Base-by-base conservation (phyloP, 2,329 filamentous ascomycete species). In the Didymella sp. region DNA sequence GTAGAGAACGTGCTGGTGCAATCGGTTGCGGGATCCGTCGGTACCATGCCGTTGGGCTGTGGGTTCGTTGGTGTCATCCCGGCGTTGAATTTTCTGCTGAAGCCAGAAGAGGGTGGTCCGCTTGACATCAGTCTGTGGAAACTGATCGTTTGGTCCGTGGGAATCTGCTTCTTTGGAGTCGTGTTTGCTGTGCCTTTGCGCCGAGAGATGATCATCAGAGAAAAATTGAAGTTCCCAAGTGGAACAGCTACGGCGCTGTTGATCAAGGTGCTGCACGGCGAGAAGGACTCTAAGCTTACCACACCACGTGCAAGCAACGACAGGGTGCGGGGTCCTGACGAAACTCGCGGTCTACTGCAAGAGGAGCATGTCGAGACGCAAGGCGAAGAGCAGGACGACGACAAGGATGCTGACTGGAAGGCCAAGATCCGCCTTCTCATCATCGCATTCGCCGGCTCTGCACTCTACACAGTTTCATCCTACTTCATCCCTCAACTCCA, bases 1-100 rank as follows among this genome's bases (percentile, higher is more conserved):
- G 90, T 98, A 11, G 94, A 99, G 78, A 99, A 99, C 74, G 95
- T 99, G 4, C 83, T 99, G 21, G 90, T 99, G 11, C 95, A 99
- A 78, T 96, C 92, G 0, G 95, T 99, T 4, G 94, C 95, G 1
- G 94, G 95, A 11, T 91, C 91, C 15, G 96, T 98, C 76, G 95
- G 94, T 0, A 96, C 96, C 5, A 98, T 98, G 92, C 95, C 95
- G 0, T 80, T 99, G 11, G 94, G 94, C 1, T 96, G 94, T 68
- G 95, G 95, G 1, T 96, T 98, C 72, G 94, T 98, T 17, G 94
- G 94, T 5, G 93, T 98, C 8, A 88, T 98, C 59, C 95, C 95
- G 1, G 94, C 94, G 0, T 84, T 99, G 80, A 91, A 96, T 70
- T 97, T 91, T 66, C 79, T 99, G 45, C 77, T 99, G 48, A 87